Base-by-base conservation (phyloP, 768 basidiomycete species). In the Tricholoma sp. region DNA sequence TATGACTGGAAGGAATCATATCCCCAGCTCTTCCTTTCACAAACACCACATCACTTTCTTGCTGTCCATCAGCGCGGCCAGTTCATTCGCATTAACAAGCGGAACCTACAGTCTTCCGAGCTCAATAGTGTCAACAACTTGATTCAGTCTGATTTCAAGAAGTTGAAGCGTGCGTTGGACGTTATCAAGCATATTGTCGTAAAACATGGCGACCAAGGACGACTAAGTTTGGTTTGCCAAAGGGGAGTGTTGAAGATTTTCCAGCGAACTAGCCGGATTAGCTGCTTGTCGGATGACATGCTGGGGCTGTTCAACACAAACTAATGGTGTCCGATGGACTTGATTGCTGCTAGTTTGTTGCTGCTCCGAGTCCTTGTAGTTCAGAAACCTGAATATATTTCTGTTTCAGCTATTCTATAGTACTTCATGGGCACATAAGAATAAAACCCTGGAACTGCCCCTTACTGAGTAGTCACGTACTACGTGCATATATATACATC, bases 21-120 rank as follows among this genome's bases (percentile, higher is more conserved):
- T 66, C 81, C 83, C 0, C 88, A 89, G 64, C 69, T 89, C 11
- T 85, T 79, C 65, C 77, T 91, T 55, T 88, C 89, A 5, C 84
- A 85, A 64, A 89, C 85, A 0, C 71, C 77, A 1, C 78, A 82
- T 61, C 76, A 84, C 57, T 84, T 81, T 64, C 71, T 88, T 54
- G 88, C 79, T 0, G 70, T 79, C 41, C 88, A 90, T 65, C 64
- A 72, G 12, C 67, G 74, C 3, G 88, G 88, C 1, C 69, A 39
- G 1, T 89, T 90, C 67, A 62, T 66, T 3, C 66, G 71, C 9
- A 70, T 86, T 6, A 70, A 76, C 52, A 85, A 85, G 66, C 68
- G 73, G 41, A 76, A 77, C 45, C 70, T 78, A 4, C 59, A 61
- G 18, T 76, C 73, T 32, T 62, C 70, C 18, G 76, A 77, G 54